These are phyloP conservation scores for Cyclotella kingstonii DNA, from an alignment of 108 stramenopile species.

Conservation along the genomic window DNA sequence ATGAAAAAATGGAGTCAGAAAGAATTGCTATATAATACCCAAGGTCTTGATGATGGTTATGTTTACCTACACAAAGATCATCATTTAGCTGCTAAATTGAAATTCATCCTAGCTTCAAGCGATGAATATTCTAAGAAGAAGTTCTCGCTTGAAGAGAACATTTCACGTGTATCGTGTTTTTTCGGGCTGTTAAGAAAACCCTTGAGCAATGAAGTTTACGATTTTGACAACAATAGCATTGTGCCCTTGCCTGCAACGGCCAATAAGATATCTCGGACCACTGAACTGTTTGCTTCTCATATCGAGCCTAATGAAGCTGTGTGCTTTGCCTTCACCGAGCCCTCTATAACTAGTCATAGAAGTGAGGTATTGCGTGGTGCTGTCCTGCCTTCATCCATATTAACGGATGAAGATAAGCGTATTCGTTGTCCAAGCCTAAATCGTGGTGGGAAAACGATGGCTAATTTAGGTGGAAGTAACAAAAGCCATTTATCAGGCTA, in stretches of 20 bases:
- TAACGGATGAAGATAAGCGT: slow-evolving; percentile 67
- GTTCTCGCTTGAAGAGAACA: slow-evolving; percentile 42
- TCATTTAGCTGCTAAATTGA: slow-evolving; percentile 45
- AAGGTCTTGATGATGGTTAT: slow-evolving; percentile 88
- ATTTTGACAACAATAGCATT: slow-evolving; percentile 51
- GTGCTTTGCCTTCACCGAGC: slow-evolving; percentile 83
- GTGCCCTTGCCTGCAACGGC: slow-evolving; percentile 54
- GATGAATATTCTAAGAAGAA: slow-evolving; percentile 52
- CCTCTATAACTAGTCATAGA: slow-evolving; percentile 64
- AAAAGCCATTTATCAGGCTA: slow-evolving; percentile 74
- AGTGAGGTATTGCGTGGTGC: slow-evolving; percentile 72
- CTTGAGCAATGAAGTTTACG: slow-evolving; percentile 69
- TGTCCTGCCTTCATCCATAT: slow-evolving; percentile 48
- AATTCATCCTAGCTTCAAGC: slow-evolving; percentile 49
- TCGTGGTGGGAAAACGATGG: slow-evolving; percentile 79
- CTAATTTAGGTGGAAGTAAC: slow-evolving; percentile 73
- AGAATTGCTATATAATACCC: slow-evolving; percentile 75
- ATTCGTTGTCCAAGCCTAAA: slow-evolving; percentile 80
- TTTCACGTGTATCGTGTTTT: slow-evolving; percentile 51
- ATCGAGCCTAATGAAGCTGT: slow-evolving; percentile 63
- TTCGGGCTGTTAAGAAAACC: slow-evolving; percentile 79
- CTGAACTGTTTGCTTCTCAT: slow-evolving; percentile 54
- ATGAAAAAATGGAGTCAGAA: slow-evolving; percentile 81
- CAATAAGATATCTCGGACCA: slow-evolving; percentile 47
- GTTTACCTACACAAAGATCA: slow-evolving; percentile 70